Percentiles rank a stretch among this genome's conserved stretches.
These are phyloP conservation scores for Penicillium subrubescens DNA, from an alignment of 495 filamentous ascomycete genomes.

Conservation along the genomic window DNA sequence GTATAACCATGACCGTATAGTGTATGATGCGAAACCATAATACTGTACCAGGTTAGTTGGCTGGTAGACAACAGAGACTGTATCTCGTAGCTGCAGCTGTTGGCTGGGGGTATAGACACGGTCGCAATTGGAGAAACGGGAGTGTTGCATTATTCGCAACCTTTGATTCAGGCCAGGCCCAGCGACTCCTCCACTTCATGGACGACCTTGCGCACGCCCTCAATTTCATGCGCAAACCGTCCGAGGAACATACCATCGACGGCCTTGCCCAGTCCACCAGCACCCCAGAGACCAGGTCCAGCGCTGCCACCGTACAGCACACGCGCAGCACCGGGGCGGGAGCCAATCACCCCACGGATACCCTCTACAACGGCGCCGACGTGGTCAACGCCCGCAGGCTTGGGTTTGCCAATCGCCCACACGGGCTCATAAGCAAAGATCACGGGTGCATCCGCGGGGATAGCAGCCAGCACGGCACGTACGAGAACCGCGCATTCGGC, in stretches of 20 bases:
- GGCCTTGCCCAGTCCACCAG: constrained; percentile 57
- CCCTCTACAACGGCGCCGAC: constrained; percentile 69
- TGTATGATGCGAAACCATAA: constrained; percentile 27
- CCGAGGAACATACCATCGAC: constrained; percentile 85
- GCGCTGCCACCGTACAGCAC: constrained; percentile 83
- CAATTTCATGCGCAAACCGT: constrained; percentile 75
- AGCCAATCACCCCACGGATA: constrained; percentile 51
- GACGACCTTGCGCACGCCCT: constrained; percentile 67
- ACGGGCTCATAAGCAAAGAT: constrained; percentile 88
- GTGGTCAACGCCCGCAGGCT: constrained; percentile 72
- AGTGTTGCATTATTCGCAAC: background rate
- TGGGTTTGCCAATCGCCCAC: constrained; percentile 78
- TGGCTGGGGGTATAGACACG: background rate
- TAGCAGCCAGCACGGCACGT: constrained; percentile 56
- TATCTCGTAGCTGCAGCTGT: background rate
- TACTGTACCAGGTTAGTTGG: constrained; percentile 1
- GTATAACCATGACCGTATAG: constrained; percentile 30
- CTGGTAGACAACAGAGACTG: background rate
- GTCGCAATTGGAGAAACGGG: background rate
- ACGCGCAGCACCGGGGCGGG: constrained; percentile 54
- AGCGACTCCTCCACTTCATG: constrained; percentile 61
- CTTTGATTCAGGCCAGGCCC: constrained; percentile 11
- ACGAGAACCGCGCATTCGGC: constrained; percentile 67
- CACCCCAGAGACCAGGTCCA: constrained; percentile 71
- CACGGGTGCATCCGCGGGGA: constrained; percentile 63